phyloP scores from a whole-genome alignment of 1,284 basidiomycete species.

The Microbotryum intermedium region DNA sequence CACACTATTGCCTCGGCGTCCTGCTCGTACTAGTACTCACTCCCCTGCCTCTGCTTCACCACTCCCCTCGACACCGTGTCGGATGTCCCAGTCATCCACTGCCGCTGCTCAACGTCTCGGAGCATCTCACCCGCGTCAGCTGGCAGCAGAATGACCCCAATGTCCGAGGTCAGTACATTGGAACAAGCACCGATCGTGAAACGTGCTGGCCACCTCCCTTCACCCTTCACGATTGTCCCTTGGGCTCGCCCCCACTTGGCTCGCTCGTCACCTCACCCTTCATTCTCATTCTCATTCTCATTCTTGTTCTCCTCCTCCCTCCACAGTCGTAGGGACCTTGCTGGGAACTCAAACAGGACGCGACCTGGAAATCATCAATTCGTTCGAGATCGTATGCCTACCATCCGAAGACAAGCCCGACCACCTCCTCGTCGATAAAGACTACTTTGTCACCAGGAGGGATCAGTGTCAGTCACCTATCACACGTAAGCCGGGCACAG shows the following conservation, averaged over 20 bases:
- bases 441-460: conserved; percentile 68
- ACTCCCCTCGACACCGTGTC: background rate
- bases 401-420: conserved; percentile 40
- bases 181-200: too few species aligned
- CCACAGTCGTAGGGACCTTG: conserved; percentile 75
- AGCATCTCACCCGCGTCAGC: conserved; percentile 77
- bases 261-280: background rate
- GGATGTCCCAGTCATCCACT: conserved; percentile 57
- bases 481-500: background rate
- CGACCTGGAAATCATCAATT: conserved; percentile 92
- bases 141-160: conserved; percentile 46
- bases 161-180: conserved; percentile 11
- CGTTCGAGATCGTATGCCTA: conserved; percentile 72
- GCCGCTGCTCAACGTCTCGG: conserved; percentile 92
- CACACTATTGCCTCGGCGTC: background rate
- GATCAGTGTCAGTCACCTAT: conserved; percentile 67
- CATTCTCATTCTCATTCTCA: too few species aligned
- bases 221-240: background rate
- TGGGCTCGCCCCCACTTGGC: background rate
- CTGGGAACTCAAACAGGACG: conserved; percentile 90
- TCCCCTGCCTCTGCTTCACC: background rate
- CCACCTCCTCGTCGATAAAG: conserved; percentile 55
- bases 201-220: background rate
- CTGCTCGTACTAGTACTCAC: background rate
- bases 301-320: background rate